Percentiles rank a stretch among this genome's conserved stretches.
These are phyloP conservation scores for Pseudogymnoascus sp. DNA, from an alignment of 2,329 filamentous ascomycete genomes.

Conservation along the genomic window DNA sequence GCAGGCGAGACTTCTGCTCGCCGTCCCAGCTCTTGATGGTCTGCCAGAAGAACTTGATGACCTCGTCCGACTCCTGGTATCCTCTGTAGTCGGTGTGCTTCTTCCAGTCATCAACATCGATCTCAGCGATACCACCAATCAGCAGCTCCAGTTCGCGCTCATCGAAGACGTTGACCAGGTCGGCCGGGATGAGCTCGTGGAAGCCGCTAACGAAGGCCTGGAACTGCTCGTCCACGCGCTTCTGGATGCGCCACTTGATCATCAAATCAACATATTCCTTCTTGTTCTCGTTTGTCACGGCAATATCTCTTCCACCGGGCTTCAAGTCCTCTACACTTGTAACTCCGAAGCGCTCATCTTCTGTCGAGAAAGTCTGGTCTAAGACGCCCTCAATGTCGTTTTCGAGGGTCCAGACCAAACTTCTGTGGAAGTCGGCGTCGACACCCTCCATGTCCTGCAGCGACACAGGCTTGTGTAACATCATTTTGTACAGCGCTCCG, in stretches of 20 bases:
- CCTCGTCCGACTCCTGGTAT: conserved; percentile 95
- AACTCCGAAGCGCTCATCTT: conserved; percentile 95
- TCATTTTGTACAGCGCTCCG: conserved; percentile 98
- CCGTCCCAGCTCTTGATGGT: conserved; percentile 94
- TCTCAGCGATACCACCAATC: conserved; percentile 98
- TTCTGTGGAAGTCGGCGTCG: conserved; percentile 94
- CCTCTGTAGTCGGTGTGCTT: conserved; percentile 99
- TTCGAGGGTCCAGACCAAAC: conserved; percentile 93
- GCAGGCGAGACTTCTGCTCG: conserved; percentile 89
- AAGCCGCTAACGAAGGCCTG: conserved; percentile 96
- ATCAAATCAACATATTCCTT: conserved; percentile 97
- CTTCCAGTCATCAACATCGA: conserved; percentile 99
- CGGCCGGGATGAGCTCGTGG: conserved; percentile 91
- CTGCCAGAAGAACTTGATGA: conserved; percentile 99
- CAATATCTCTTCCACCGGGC: conserved; percentile 79
- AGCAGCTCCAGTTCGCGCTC: conserved; percentile 93
- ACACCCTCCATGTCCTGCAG: conserved; percentile 98
- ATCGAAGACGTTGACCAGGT: conserved; percentile 96
- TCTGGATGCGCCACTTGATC: conserved; percentile 98
- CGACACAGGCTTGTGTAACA: conserved; percentile 83
- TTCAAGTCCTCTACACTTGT: conserved; percentile 91
- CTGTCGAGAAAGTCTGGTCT: conserved; percentile 92
- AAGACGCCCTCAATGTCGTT: conserved; percentile 91
- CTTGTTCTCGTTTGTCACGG: conserved; percentile 98
- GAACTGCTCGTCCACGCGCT: conserved; percentile 96